phyloP scores from a whole-genome alignment of 106 monocot genomes.

The Platanthera guangdongensis region DNA sequence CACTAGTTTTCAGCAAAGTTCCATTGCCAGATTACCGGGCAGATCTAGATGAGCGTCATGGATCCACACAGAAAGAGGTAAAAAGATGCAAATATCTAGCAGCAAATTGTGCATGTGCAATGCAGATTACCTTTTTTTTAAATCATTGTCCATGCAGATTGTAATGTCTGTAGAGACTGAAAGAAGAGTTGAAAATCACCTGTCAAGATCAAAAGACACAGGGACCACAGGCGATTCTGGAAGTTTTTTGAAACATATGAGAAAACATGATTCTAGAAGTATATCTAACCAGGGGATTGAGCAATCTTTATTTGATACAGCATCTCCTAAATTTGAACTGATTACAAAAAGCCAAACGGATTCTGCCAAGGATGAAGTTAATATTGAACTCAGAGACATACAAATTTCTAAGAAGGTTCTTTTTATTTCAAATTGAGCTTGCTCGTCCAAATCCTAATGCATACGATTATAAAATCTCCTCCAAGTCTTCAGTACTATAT shows the following conservation, averaged over 20 bases:
- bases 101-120: neutral
- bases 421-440: neutral
- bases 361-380: conserved; percentile 42
- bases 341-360: conserved; percentile 12
- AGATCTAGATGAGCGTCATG: conserved; percentile 96
- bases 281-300: conserved; percentile 26
- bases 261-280: conserved; percentile 23
- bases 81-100: neutral
- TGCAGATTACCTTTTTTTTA: neutral
- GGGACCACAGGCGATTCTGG: conserved; percentile 13
- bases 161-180: conserved; percentile 88
- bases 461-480: neutral
- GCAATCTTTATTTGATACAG: conserved; percentile 14
- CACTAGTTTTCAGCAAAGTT: conserved; percentile 86
- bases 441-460: neutral
- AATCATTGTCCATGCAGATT: conserved; percentile 43
- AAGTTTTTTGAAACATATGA: conserved; percentile 32
- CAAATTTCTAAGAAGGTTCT: conserved; percentile 76
- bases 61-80: conserved; percentile 96
- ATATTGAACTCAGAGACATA: conserved; percentile 56
- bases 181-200: conserved; percentile 65
- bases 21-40: conserved; percentile 95
- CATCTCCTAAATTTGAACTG: conserved; percentile 12
- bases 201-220: conserved; percentile 48
- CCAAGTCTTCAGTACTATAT: neutral